Conservation (phyloP, 108 stramenopile species). For the Nitzschia sp. region DNA sequence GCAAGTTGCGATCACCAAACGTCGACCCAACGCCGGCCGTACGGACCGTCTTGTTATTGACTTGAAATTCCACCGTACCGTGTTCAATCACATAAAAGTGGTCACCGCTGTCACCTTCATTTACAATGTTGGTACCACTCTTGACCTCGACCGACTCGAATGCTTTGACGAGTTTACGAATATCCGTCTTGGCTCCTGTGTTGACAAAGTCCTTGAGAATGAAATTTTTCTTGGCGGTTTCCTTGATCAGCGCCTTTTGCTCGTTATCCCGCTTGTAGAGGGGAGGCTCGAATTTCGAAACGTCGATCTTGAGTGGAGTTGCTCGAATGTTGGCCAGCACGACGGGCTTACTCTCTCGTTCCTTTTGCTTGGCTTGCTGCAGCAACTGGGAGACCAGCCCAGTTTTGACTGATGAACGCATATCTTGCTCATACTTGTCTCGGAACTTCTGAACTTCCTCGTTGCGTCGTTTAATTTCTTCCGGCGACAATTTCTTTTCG, state of each 20-base stretch:
- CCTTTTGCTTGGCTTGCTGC: constrained; percentile 16
- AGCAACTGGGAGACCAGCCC: constrained; percentile 7
- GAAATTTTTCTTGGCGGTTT: constrained; percentile 29
- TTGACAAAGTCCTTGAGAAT: constrained; percentile 16
- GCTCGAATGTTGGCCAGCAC: constrained; percentile 20
- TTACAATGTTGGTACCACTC: constrained; percentile 58
- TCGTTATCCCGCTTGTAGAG: constrained; percentile 12
- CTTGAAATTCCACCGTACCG: constrained; percentile 47
- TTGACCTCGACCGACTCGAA: constrained; percentile 59
- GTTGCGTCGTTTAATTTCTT: constrained; percentile 6
- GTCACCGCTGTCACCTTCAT: constrained; percentile 64
- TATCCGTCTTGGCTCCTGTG: constrained; percentile 16
- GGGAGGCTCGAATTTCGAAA: constrained; percentile 20
- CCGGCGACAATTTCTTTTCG: constrained; percentile 1
- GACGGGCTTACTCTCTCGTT: constrained; percentile 18
- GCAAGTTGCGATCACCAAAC: constrained; percentile 77
- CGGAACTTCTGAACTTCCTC: not conserved
- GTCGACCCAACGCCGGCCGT: constrained; percentile 56
- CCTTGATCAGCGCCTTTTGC: constrained; percentile 18
- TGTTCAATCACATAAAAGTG: constrained; percentile 73
- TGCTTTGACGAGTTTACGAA: constrained; percentile 52
- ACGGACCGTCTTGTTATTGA: constrained; percentile 46
- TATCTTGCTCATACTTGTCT: not conserved
- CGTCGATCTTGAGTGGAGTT: constrained; percentile 17
- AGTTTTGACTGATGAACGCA: not conserved